Evolutionary conservation across 2,329 filamentous ascomycete species (phyloP).

Genomic region (Penicillium corylophilum): DNA sequence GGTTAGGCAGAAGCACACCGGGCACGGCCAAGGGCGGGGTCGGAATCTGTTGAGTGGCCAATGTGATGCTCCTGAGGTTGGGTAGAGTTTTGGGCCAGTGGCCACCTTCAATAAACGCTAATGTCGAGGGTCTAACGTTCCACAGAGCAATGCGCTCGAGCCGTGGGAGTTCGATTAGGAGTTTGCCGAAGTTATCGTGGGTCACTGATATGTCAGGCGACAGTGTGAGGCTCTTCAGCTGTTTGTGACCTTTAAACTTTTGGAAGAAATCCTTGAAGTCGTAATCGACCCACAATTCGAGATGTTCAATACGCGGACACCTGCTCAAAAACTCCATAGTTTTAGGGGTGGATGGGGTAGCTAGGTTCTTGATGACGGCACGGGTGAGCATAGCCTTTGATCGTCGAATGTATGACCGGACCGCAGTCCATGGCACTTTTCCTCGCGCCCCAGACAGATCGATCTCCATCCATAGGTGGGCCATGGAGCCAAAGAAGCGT

Average conservation of each 20-base stretch:
- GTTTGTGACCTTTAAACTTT: conserved; percentile 27
- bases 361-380: conserved; percentile 32
- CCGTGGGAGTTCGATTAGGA: conserved; percentile 26
- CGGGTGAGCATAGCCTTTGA: conserved; percentile 35
- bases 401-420: conserved; percentile 36
- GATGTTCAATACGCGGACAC: conserved; percentile 34
- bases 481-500: conserved; percentile 48
- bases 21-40: background rate
- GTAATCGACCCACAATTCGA: conserved; percentile 28
- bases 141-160: conserved; percentile 30
- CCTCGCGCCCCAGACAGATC: conserved; percentile 51
- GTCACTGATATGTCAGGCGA: conserved; percentile 26
- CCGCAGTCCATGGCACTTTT: conserved; percentile 41
- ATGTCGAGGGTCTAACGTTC: conserved; percentile 12
- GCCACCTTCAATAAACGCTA: conserved; percentile 13
- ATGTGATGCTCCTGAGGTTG: conserved; percentile 32
- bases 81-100: conserved; percentile 26
- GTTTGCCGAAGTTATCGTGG: conserved; percentile 24
- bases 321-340: conserved; percentile 33
- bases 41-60: conserved; percentile 13
- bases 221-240: conserved; percentile 27
- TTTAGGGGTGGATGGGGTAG: conserved; percentile 23
- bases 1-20: background rate
- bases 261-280: conserved; percentile 22
- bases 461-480: conserved; percentile 53